Percentiles rank a stretch among this genome's conserved stretches.
phyloP scores from a whole-genome alignment of 2,329 filamentous ascomycete species.

The Diplocarpon mali region DNA sequence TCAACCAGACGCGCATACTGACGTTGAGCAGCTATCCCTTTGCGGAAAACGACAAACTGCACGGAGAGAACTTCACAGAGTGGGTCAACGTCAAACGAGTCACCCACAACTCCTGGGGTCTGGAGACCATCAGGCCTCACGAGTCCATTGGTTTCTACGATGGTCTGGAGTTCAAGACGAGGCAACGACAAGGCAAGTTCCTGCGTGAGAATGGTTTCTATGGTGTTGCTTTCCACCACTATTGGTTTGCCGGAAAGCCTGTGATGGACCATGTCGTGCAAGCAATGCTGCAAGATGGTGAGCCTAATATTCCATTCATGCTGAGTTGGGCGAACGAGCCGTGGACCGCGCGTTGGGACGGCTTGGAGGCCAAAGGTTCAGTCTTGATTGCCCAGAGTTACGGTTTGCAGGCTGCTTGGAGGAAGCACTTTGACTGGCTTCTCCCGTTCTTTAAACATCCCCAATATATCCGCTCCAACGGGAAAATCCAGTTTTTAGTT shows the following conservation, averaged over 20 bases:
- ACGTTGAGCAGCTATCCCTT: constrained; percentile 1
- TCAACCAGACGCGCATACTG: too few species aligned
- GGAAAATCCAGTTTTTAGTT: constrained; percentile 6
- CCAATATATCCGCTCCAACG: constrained; percentile 9
- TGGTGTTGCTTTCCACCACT: constrained; percentile 8
- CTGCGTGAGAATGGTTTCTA: constrained; percentile 7
- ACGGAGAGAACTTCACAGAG: constrained; percentile 10
- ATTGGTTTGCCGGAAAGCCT: constrained; percentile 9
- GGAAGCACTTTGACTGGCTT: constrained; percentile 10
- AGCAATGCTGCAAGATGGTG: constrained; percentile 10
- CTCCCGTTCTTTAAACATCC: constrained; percentile 8
- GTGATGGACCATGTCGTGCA: constrained; percentile 10
- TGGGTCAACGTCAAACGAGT: constrained; percentile 8
- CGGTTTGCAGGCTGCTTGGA: constrained; percentile 4
- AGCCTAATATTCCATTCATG: constrained; percentile 10
- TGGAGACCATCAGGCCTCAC: constrained; percentile 8
- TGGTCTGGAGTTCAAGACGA: constrained; percentile 8
- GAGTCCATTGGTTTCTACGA: constrained; percentile 12
- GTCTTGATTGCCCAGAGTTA: constrained; percentile 8
- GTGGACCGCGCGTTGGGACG: constrained; percentile 10
- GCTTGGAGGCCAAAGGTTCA: neutral
- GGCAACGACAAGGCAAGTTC: constrained; percentile 10
- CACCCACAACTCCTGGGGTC: constrained; percentile 6
- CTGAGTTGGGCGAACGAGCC: constrained; percentile 12
- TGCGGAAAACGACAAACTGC: constrained; percentile 6